phyloP scores from a whole-genome alignment of 2,329 filamentous ascomycete species.

The Colletotrichum graminicola region DNA sequence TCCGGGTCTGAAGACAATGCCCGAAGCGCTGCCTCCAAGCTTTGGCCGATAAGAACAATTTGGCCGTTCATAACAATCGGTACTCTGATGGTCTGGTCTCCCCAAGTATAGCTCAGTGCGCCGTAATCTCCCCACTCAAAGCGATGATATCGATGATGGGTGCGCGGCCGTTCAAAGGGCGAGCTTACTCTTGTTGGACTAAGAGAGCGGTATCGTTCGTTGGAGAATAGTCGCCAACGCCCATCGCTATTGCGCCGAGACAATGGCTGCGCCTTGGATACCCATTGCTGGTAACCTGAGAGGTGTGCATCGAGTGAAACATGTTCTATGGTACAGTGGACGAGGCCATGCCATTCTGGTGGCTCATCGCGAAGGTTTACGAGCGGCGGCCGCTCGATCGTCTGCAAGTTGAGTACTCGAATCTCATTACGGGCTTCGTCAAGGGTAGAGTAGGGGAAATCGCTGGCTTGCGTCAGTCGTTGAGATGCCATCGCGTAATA shows the following conservation, averaged over 20 bases:
- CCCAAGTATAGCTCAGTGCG: slow-evolving; percentile 33
- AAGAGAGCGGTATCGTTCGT: slow-evolving; percentile 26
- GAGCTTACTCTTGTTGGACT: slow-evolving; percentile 21
- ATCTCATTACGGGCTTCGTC: slow-evolving; percentile 28
- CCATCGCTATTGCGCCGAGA: slow-evolving; percentile 30
- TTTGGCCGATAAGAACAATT: slow-evolving; percentile 27
- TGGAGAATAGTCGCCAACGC: slow-evolving; percentile 28
- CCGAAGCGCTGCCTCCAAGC: slow-evolving; percentile 25
- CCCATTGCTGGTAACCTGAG: slow-evolving; percentile 18
- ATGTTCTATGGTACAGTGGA: slow-evolving; percentile 28
- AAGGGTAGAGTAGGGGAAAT: slow-evolving; percentile 14
- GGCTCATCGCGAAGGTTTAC: slow-evolving; percentile 27
- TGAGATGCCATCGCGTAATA: background rate
- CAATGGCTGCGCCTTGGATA: background rate
- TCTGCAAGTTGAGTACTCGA: slow-evolving; percentile 28
- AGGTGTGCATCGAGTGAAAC: slow-evolving; percentile 31
- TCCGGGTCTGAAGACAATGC: slow-evolving; percentile 28
- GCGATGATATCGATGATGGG: slow-evolving; percentile 30
- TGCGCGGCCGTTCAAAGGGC: slow-evolving; percentile 16
- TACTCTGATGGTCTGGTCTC: slow-evolving; percentile 17
- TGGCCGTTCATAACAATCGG: slow-evolving; percentile 22
- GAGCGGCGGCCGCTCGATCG: slow-evolving; percentile 23
- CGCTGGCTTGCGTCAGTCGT: background rate
- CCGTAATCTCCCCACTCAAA: slow-evolving; percentile 35
- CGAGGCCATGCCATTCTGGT: slow-evolving; percentile 30